Evolutionary conservation across 1,139 yeast species (phyloP).

Genomic region (Suhomyces chickasaworum): DNA sequence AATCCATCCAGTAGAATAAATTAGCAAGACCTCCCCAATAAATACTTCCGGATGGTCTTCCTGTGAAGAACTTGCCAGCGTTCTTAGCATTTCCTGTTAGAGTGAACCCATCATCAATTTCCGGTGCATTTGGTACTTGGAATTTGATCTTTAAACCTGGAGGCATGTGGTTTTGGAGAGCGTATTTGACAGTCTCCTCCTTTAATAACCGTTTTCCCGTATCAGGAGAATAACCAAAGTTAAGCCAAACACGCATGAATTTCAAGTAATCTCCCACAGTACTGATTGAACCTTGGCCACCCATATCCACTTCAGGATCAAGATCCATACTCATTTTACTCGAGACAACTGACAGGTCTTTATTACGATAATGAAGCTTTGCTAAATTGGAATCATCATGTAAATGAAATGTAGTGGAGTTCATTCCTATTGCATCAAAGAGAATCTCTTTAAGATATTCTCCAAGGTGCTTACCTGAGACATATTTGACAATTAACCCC

Average conservation of each 20-base stretch:
- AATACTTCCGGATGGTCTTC: conserved; percentile 42
- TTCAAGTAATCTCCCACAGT: conserved; percentile 46
- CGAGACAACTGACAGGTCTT: not conserved
- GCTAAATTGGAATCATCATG: conserved; percentile 29
- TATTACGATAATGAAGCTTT: conserved; percentile 28
- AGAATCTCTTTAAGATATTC: conserved; percentile 41
- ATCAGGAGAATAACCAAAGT: conserved; percentile 46
- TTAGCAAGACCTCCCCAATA: conserved; percentile 53
- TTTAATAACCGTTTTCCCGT: conserved; percentile 35
- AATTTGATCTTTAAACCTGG: conserved; percentile 21
- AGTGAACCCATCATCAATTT: conserved; percentile 16
- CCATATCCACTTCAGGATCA: conserved; percentile 43
- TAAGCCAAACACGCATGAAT: conserved; percentile 48
- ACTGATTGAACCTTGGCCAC: conserved; percentile 53
- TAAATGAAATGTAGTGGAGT: conserved; percentile 38
- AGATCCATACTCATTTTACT: conserved; percentile 6
- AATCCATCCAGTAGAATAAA: conserved; percentile 49
- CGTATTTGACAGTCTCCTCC: conserved; percentile 34
- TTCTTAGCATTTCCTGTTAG: conserved; percentile 20
- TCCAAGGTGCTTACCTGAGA: conserved; percentile 46
- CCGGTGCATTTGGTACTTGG: conserved; percentile 13
- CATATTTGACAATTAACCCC: conserved; percentile 47
- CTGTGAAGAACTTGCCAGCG: conserved; percentile 33
- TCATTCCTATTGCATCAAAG: conserved; percentile 49
- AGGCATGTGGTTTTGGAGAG: conserved; percentile 39